These are phyloP conservation scores for Phytophthora sansomeana DNA, from an alignment of 352 stramenopile genomes.

Conservation along the genomic window DNA sequence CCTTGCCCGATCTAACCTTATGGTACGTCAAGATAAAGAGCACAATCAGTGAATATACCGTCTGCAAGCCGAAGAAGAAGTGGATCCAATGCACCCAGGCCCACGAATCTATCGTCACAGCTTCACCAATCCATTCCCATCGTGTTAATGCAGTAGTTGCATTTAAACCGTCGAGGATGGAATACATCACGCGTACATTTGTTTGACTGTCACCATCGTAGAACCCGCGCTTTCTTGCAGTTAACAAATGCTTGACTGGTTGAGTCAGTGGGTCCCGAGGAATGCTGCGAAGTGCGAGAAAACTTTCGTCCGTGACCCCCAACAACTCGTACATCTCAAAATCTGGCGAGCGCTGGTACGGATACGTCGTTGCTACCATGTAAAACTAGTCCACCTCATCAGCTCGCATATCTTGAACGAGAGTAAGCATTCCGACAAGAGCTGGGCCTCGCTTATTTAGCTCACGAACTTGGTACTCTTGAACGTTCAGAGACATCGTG, in stretches of 20 bases:
- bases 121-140: conserved; percentile 25
- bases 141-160: conserved; percentile 3
- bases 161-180: background rate
- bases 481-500: conserved; percentile 24
- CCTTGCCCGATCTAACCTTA: conserved; percentile 29
- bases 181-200: conserved; percentile 28
- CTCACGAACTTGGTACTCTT: conserved; percentile 25
- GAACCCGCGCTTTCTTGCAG: conserved; percentile 31
- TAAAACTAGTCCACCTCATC: conserved; percentile 22
- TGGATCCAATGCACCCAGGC: conserved; percentile 46
- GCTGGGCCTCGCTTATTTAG: conserved; percentile 27
- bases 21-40: conserved; percentile 36
- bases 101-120: conserved; percentile 30
- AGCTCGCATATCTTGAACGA: conserved; percentile 26
- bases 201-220: conserved; percentile 37
- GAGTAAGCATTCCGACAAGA: conserved; percentile 23
- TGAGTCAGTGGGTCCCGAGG: conserved; percentile 6
- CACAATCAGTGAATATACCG: conserved; percentile 31
- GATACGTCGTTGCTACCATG: conserved; percentile 31
- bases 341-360: conserved; percentile 29
- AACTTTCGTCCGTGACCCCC: conserved; percentile 16
- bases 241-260: conserved; percentile 34
- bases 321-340: conserved; percentile 37
- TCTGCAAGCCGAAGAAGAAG: conserved; percentile 34
- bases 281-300: conserved; percentile 21